Conservation (phyloP, 169 alveolate species). For the Neospora caninum region DNA sequence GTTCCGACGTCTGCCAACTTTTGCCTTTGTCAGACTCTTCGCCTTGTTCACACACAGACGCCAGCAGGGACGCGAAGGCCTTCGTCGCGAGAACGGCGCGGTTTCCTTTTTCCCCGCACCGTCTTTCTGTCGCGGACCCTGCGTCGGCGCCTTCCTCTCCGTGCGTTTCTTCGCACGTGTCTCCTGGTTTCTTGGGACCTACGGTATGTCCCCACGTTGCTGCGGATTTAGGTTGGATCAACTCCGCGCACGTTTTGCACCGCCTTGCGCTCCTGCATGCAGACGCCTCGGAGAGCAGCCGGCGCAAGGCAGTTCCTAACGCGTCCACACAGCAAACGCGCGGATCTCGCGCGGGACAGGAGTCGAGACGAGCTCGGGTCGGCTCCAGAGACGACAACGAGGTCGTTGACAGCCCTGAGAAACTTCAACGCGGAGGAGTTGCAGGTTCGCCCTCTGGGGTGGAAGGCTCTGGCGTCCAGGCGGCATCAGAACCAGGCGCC, state of each 20-base stretch:
- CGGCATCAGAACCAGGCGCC: not conserved
- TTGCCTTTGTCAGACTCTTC: not conserved
- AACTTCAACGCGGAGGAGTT: not conserved
- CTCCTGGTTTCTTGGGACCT: not conserved
- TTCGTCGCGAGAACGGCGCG: not conserved
- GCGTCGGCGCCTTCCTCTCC: not conserved
- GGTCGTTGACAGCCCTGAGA: not conserved
- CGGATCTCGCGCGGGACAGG: not conserved
- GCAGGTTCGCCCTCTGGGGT: not conserved
- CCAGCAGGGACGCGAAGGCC: not conserved
- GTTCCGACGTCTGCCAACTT: not conserved
- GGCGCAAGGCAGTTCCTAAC: not conserved
- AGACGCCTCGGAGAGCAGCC: not conserved
- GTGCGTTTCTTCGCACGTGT: not conserved
- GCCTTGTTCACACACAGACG: not conserved
- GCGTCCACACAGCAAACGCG: not conserved
- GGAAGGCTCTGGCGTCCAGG: not conserved
- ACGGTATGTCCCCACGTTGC: not conserved
- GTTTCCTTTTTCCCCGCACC: not conserved
- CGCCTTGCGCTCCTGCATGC: not conserved
- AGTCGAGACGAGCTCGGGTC: not conserved
- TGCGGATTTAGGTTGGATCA: conserved; percentile 27
- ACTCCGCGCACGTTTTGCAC: conserved; percentile 34
- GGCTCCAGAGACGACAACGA: not conserved
- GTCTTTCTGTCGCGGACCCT: not conserved